These are phyloP conservation scores for Barnettozyma populi DNA, from an alignment of 805 yeast genomes.

Conservation along the genomic window DNA sequence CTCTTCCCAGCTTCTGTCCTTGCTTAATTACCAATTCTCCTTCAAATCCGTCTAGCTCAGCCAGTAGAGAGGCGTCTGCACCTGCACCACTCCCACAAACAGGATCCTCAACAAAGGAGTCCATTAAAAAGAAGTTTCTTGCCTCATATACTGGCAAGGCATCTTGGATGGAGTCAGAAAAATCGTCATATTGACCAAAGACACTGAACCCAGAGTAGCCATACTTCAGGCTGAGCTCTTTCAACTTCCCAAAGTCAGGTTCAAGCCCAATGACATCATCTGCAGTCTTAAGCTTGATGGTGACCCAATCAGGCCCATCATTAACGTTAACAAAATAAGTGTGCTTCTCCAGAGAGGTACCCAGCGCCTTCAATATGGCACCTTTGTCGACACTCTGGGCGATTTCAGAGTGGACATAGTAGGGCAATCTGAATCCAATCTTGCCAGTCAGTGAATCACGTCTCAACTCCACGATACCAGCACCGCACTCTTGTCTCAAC, in stretches of 20 bases:
- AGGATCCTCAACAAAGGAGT: constrained; percentile 39
- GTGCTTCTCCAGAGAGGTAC: not conserved
- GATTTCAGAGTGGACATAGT: constrained; percentile 13
- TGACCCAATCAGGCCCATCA: constrained; percentile 46
- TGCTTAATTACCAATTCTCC: constrained; percentile 28
- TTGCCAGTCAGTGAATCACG: constrained; percentile 17
- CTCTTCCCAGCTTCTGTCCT: constrained; percentile 36
- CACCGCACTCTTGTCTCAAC: constrained; percentile 39
- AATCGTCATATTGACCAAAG: constrained; percentile 31
- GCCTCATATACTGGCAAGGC: constrained; percentile 29
- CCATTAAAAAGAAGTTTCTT: constrained; percentile 39
- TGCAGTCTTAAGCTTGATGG: constrained; percentile 29
- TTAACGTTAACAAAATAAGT: constrained; percentile 21
- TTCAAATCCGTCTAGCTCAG: constrained; percentile 20
- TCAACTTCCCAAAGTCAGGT: constrained; percentile 29
- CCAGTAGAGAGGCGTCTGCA: constrained; percentile 27
- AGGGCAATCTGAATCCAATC: constrained; percentile 28
- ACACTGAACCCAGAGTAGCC: constrained; percentile 33
- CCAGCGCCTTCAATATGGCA: constrained; percentile 4
- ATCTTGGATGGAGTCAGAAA: constrained; percentile 4
- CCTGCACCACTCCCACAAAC: constrained; percentile 50
- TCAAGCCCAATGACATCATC: constrained; percentile 28
- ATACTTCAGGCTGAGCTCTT: constrained; percentile 14
- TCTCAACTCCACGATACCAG: constrained; percentile 36
- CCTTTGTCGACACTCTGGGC: constrained; percentile 1